Percentiles rank a stretch among this genome's conserved stretches.
Evolutionary conservation across 768 basidiomycete species (phyloP).

Genomic region (Holtermanniella nyarrowii): DNA sequence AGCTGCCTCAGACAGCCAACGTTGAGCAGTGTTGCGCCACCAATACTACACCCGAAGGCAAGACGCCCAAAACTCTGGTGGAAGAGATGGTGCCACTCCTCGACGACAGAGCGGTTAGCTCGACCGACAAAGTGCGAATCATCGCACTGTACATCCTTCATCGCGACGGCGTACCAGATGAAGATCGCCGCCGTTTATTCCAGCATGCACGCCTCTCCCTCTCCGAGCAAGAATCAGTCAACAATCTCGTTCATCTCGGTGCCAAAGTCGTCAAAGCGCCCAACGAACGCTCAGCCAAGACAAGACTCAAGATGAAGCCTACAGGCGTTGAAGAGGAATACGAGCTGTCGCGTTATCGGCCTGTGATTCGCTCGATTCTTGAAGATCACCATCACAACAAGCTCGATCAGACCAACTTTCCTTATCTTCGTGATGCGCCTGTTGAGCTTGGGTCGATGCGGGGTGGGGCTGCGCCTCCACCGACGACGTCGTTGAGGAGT

Average conservation of each 20-base stretch:
- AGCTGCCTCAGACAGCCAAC: slow-evolving; percentile 66
- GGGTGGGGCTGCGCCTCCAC: slow-evolving; percentile 46
- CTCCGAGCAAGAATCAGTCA: slow-evolving; percentile 86
- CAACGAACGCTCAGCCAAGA: slow-evolving; percentile 66
- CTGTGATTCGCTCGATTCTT: slow-evolving; percentile 64
- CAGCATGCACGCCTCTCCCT: slow-evolving; percentile 83
- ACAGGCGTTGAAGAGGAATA: slow-evolving; percentile 72
- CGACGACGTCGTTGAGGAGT: slow-evolving; percentile 68
- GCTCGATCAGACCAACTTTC: slow-evolving; percentile 67
- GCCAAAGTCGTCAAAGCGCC: slow-evolving; percentile 74
- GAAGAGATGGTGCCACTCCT: slow-evolving; percentile 98
- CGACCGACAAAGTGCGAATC: slow-evolving; percentile 86
- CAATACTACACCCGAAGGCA: slow-evolving; percentile 79
- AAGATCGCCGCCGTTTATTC: slow-evolving; percentile 85
- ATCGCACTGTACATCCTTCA: slow-evolving; percentile 89
- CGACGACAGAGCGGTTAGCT: slow-evolving; percentile 77
- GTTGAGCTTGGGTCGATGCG: slow-evolving; percentile 42
- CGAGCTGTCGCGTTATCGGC: slow-evolving; percentile 88
- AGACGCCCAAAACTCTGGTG: slow-evolving; percentile 84
- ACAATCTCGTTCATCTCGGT: slow-evolving; percentile 72
- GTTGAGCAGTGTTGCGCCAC: slow-evolving; percentile 98
- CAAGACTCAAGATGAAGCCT: slow-evolving; percentile 67
- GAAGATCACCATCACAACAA: slow-evolving; percentile 79
- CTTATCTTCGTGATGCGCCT: slow-evolving; percentile 70
- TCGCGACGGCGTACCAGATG: slow-evolving; percentile 96